Conservation (phyloP, 2,329 filamentous ascomycete genomes). For the Cordyceps cicadae region DNA sequence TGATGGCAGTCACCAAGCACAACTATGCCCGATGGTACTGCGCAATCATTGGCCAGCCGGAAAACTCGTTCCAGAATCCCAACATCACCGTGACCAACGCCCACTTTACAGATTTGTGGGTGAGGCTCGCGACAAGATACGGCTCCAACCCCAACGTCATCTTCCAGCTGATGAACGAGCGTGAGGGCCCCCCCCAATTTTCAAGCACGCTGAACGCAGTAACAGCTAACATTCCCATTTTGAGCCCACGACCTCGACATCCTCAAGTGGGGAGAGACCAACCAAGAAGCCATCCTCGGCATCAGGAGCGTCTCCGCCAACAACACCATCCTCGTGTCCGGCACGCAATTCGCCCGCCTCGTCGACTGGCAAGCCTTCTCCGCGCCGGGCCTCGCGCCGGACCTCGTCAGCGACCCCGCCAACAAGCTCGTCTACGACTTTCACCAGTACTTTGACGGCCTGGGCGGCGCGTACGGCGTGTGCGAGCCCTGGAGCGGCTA, state of each 20-base stretch:
- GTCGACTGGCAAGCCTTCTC: neutral
- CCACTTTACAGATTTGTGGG: neutral
- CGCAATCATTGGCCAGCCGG: neutral
- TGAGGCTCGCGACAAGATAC: neutral
- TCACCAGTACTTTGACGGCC: neutral
- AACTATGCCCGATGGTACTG: conserved; percentile 1
- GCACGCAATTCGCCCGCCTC: neutral
- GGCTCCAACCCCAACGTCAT: neutral
- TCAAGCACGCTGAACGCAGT: neutral
- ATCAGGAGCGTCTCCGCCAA: neutral
- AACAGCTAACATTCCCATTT: neutral
- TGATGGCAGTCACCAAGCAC: neutral
- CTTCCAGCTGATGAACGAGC: neutral
- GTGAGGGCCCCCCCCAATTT: neutral
- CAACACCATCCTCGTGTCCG: neutral
- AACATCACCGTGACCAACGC: neutral
- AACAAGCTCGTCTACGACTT: neutral
- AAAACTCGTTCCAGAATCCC: neutral
- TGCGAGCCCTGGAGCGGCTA: neutral
- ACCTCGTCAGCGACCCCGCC: neutral
- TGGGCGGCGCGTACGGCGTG: neutral
- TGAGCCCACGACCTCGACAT: neutral
- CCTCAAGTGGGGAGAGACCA: neutral
- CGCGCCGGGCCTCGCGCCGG: neutral
- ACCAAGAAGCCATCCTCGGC: neutral